Percentiles rank a stretch among this genome's conserved stretches.
phyloP scores from a whole-genome alignment of 2,329 filamentous ascomycete genomes.

The Simplicillium aogashimaense region DNA sequence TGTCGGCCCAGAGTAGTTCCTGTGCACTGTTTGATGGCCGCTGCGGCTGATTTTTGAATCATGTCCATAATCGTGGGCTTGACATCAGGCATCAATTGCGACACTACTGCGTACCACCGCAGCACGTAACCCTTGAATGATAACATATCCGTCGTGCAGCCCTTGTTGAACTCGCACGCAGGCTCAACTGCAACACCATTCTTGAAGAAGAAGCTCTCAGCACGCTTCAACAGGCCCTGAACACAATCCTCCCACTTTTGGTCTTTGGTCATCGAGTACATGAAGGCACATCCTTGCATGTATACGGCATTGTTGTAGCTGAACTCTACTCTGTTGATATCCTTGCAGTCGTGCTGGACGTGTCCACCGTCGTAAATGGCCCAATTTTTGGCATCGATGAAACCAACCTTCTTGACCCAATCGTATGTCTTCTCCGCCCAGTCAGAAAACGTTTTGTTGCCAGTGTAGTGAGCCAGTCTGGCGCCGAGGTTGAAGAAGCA shows the following conservation, averaged over 20 bases:
- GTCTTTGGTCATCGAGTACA: slow-evolving; percentile 47
- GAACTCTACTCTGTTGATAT: slow-evolving; percentile 46
- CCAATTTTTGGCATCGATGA: slow-evolving; percentile 49
- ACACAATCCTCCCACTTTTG: slow-evolving; percentile 42
- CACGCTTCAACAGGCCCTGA: slow-evolving; percentile 24
- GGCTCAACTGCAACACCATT: slow-evolving; percentile 48
- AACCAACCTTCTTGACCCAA: slow-evolving; percentile 45
- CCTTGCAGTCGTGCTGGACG: slow-evolving; percentile 40
- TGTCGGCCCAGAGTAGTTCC: slow-evolving; percentile 34
- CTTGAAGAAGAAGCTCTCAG: slow-evolving; percentile 40
- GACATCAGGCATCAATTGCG: slow-evolving; percentile 45
- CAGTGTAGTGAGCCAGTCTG: slow-evolving; percentile 61
- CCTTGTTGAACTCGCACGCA: slow-evolving; percentile 44
- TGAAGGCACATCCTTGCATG: slow-evolving; percentile 47
- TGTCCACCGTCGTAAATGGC: slow-evolving; percentile 51
- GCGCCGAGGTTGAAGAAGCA: slow-evolving; percentile 58
- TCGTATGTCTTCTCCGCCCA: slow-evolving; percentile 56
- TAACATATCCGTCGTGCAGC: slow-evolving; percentile 54
- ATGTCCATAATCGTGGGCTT: slow-evolving; percentile 37
- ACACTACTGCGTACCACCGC: slow-evolving; percentile 43
- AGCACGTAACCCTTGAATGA: slow-evolving; percentile 54
- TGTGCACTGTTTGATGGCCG: slow-evolving; percentile 45
- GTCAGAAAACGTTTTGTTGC: slow-evolving; percentile 52
- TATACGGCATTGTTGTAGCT: slow-evolving; percentile 52
- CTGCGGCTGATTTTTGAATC: slow-evolving; percentile 40